A percentile compares a stretch with the other conserved stretches of the same genome.
phyloP scores from a whole-genome alignment of 73 alveolate species.

The Urostyla sp. region DNA sequence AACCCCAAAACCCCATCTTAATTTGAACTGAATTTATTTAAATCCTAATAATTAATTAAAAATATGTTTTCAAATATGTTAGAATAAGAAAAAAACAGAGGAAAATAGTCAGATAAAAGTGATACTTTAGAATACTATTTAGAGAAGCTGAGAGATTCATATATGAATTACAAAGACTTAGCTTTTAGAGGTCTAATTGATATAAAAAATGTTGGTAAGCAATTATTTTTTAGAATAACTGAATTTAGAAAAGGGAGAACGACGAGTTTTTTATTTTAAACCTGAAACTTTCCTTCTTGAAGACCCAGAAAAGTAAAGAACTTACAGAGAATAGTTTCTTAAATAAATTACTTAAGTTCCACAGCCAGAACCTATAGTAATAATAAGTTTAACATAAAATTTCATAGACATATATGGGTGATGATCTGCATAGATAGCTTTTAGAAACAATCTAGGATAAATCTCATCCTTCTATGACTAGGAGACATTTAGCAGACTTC shows the following conservation, averaged over 20 bases:
- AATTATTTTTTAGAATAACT: neutral
- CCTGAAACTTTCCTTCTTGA: slow-evolving; percentile 62
- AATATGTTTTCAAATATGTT: neutral
- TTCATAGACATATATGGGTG: slow-evolving; percentile 50
- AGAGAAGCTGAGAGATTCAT: slow-evolving; percentile 52
- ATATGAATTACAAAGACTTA: slow-evolving; percentile 63
- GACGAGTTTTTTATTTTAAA: slow-evolving; percentile 58
- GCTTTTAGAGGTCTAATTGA: slow-evolving; percentile 58
- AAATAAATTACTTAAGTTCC: slow-evolving; percentile 50
- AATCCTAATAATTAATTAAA: neutral
- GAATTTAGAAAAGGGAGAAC: slow-evolving; percentile 42
- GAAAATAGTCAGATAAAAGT: too few relatives aligned
- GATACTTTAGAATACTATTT: slow-evolving; percentile 46
- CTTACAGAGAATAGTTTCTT: slow-evolving; percentile 37
- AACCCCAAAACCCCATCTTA: too few relatives aligned
- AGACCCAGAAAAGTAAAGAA: slow-evolving; percentile 68
- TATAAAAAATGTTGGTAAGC: slow-evolving; percentile 45
- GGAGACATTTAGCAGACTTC: slow-evolving; percentile 49
- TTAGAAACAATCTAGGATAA: slow-evolving; percentile 51
- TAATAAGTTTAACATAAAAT: too few relatives aligned
- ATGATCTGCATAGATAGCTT: slow-evolving; percentile 56
- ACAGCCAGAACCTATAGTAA: slow-evolving; percentile 63
- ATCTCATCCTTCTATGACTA: slow-evolving; percentile 27
- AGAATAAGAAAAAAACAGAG: neutral
- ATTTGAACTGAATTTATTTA: neutral